Base-by-base conservation (phyloP, 2,329 filamentous ascomycete genomes). In the Pseudopyrenochaeta lycopersici region DNA sequence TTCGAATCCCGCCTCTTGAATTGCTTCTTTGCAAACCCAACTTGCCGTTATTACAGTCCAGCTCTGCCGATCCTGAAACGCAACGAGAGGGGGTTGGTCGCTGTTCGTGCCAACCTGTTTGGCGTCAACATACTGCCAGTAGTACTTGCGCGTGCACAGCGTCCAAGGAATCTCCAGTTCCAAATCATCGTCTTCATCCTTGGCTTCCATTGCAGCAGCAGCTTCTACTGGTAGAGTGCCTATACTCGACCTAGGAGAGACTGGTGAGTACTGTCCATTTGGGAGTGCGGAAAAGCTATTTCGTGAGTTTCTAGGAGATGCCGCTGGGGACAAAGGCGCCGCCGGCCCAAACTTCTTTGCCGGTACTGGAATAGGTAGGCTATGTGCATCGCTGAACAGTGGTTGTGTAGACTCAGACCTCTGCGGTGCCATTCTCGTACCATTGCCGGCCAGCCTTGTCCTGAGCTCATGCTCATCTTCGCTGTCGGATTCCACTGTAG, bases 21-120 rank as follows among this genome's bases (percentile, higher is more conserved):
- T 67, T 0, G 75, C 75, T 49, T 76, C 70, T 32, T 69, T 71
- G 49, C 71, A 73, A 1, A 76, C 74, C 75, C 75, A 77, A 6
- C 71, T 73, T 1, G 71, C 67, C 49, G 69, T 61, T 12, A 77
- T 68, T 39, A 76, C 74, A 3, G 73, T 76, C 68, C 67, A 74
- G 32, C 56, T 67, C 12, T 63, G 64, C 1, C 73, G 62, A 38
- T 76, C 71, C 1, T 49, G 50, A 27, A 64, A 70, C 7, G 69
- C 70, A 36, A 60, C 49, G 1, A 70, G 72, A 6, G 67, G 46
- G 4, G 61, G 57, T 7, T 60, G 41, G 7, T 74, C 64, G 3
- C 68, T 70, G 36, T 76, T 75, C 2, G 66, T 62, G 27, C 64
- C 46, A 12, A 65, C 56, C 14, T 74, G 49, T 27, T 66, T 75